These are phyloP conservation scores for Chaetoceros muelleri DNA, from an alignment of 108 stramenopile species.

Conservation along the genomic window DNA sequence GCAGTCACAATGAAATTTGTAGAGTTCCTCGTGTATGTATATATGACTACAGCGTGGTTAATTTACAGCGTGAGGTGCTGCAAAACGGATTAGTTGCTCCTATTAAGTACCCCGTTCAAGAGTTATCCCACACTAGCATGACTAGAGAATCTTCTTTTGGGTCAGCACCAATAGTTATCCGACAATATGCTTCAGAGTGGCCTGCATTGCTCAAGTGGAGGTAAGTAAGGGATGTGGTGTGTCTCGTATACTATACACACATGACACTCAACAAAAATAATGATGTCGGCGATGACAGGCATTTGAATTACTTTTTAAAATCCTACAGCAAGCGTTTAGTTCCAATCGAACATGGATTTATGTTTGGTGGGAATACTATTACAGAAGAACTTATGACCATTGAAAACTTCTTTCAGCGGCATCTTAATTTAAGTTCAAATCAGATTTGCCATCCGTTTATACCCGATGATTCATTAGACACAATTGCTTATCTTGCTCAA, in stretches of 20 bases:
- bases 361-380: constrained; percentile 19
- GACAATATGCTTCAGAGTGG: constrained; percentile 25
- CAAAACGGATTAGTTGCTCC: constrained; percentile 9
- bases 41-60: neutral
- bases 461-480: constrained; percentile 14
- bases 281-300: too few species aligned
- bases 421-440: constrained; percentile 15
- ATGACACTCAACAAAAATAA: too few species aligned
- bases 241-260: too few species aligned
- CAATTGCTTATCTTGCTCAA: constrained; percentile 46
- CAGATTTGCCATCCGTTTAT: constrained; percentile 21
- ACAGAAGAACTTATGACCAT: constrained; percentile 33
- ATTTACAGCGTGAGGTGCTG: neutral
- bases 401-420: constrained; percentile 21
- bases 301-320: constrained; percentile 16
- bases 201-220: constrained; percentile 35
- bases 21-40: too few species aligned
- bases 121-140: too few species aligned
- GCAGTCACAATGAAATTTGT: constrained; percentile 13
- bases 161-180: constrained; percentile 27
- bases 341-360: constrained; percentile 45
- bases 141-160: too few species aligned
- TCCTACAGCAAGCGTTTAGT: constrained; percentile 38
- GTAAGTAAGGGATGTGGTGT: too few species aligned
- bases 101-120: constrained; percentile 15